Conservation (phyloP, 2,329 filamentous ascomycete genomes). For the Calonectria pauciramosa region DNA sequence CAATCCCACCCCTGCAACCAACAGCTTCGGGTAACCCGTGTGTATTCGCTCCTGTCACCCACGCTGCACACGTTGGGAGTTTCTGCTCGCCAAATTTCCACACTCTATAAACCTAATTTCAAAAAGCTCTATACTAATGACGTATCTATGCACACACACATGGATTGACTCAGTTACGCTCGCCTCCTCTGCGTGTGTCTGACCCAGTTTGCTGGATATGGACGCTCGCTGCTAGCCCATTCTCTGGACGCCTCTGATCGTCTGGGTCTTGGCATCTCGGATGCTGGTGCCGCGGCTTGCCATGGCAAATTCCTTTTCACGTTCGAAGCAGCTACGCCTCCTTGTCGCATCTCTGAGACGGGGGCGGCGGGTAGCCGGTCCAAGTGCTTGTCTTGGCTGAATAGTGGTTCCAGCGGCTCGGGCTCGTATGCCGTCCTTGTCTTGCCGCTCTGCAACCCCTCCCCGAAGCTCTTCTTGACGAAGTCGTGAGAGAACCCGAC, state of each 20-base stretch:
- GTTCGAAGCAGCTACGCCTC: not conserved
- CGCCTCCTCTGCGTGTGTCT: not conserved
- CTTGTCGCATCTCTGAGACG: not conserved
- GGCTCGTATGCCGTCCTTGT: constrained; percentile 4
- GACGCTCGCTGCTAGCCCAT: too few species aligned
- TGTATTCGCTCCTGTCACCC: not conserved
- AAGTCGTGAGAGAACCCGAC: constrained; percentile 34
- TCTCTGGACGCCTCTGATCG: not conserved
- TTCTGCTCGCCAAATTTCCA: not conserved
- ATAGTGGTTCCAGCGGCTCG: constrained; percentile 37
- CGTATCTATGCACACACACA: not conserved
- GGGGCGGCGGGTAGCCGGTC: not conserved
- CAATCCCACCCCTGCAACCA: not conserved
- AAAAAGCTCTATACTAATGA: not conserved
- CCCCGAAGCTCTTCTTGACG: constrained; percentile 23
- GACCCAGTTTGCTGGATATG: too few species aligned
- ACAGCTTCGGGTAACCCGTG: not conserved
- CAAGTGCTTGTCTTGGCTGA: constrained; percentile 7
- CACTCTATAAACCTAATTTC: not conserved
- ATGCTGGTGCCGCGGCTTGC: not conserved
- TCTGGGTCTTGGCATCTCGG: not conserved
- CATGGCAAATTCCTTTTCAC: not conserved
- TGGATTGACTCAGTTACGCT: not conserved
- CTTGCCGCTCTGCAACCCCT: not conserved
- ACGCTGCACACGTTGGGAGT: not conserved